Conservation (phyloP, 1,284 basidiomycete genomes). For the Ganoderma sinense region DNA sequence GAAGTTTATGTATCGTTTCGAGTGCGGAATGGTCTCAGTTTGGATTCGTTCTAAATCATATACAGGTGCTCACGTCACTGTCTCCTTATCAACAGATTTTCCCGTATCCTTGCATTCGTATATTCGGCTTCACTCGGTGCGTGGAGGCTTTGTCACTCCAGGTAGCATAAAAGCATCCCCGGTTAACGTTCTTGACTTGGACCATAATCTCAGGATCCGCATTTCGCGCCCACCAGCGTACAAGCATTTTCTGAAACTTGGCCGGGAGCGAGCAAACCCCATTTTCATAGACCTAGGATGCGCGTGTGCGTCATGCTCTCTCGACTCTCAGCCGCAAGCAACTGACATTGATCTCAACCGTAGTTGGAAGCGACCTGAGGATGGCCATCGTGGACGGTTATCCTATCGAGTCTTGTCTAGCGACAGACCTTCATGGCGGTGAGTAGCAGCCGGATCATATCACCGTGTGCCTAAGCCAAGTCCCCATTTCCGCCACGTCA, state of each 20-base stretch:
- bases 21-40: not conserved
- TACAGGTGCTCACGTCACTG: not conserved
- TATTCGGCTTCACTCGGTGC: constrained; percentile 28
- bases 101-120: constrained; percentile 30
- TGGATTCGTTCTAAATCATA: not conserved
- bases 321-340: not conserved
- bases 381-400: constrained; percentile 50
- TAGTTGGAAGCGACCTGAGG: constrained; percentile 52
- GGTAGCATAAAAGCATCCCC: not conserved
- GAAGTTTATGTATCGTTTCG: too few species aligned
- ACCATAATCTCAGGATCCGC: constrained; percentile 29
- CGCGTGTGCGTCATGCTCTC: constrained; percentile 47
- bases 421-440: constrained; percentile 43
- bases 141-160: not conserved
- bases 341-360: constrained; percentile 3
- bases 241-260: constrained; percentile 46
- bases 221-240: constrained; percentile 51
- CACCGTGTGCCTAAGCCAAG: not conserved
- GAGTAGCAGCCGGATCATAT: constrained; percentile 6
- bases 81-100: constrained; percentile 1
- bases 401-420: constrained; percentile 43
- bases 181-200: not conserved
- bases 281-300: constrained; percentile 56
- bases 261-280: constrained; percentile 45
- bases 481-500: too few species aligned